A percentile compares a stretch with the other conserved stretches of the same genome.
phyloP scores from a whole-genome alignment of 225 moss, liverwort and hornwort species.

The Anthoceros angustus region DNA sequence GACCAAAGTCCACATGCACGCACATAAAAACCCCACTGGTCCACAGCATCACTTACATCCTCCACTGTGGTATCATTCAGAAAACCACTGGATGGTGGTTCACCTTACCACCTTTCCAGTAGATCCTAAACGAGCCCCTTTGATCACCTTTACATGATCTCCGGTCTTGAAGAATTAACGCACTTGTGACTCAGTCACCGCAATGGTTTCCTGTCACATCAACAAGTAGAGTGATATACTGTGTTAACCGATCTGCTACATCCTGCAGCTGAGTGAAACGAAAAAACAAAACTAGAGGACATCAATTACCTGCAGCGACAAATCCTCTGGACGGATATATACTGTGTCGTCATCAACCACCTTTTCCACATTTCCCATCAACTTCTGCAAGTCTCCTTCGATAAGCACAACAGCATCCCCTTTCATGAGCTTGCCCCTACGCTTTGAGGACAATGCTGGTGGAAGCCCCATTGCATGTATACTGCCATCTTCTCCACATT shows the following conservation, averaged over 20 bases:
- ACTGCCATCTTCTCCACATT: constrained; percentile 67
- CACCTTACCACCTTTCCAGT: constrained; percentile 95
- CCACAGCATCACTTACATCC: constrained; percentile 51
- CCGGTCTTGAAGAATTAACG: constrained; percentile 90
- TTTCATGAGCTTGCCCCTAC: constrained; percentile 68
- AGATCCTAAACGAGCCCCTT: constrained; percentile 71
- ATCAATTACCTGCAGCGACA: constrained; percentile 33
- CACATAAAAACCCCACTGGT: background rate
- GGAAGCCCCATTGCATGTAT: constrained; percentile 72
- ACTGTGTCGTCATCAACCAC: constrained; percentile 86
- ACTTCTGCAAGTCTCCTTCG: constrained; percentile 76
- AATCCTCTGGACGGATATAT: constrained; percentile 50
- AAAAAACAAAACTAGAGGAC: constrained; percentile 1
- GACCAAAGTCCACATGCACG: background rate
- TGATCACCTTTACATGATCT: constrained; percentile 88
- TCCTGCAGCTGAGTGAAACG: background rate
- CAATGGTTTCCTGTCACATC: constrained; percentile 41
- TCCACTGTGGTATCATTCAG: constrained; percentile 81
- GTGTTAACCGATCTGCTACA: background rate
- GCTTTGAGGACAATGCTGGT: constrained; percentile 46
- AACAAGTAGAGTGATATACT: no score
- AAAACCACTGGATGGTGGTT: constrained; percentile 59
- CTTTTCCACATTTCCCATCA: constrained; percentile 88
- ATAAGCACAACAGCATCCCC: constrained; percentile 80
- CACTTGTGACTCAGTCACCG: constrained; percentile 70